phyloP scores from a whole-genome alignment of 2,329 filamentous ascomycete species.

The Pseudogymnoascus sp. region DNA sequence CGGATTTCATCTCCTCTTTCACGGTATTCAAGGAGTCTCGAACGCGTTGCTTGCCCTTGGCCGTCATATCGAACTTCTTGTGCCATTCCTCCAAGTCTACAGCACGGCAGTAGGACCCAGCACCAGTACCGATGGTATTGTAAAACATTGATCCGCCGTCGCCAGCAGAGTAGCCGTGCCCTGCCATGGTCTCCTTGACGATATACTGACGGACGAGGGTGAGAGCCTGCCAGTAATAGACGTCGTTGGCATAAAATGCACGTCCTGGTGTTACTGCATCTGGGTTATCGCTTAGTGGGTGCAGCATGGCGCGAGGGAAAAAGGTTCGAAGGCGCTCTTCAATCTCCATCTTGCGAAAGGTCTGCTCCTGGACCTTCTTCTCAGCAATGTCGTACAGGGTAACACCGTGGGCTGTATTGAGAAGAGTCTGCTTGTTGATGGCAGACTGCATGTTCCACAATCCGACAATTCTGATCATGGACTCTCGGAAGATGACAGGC shows the following conservation, averaged over 20 bases:
- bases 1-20: slow-evolving; percentile 15
- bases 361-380: slow-evolving; percentile 18
- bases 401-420: neutral
- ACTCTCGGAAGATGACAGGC: slow-evolving; percentile 23
- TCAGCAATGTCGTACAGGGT: slow-evolving; percentile 15
- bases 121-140: slow-evolving; percentile 14
- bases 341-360: slow-evolving; percentile 18
- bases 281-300: slow-evolving; percentile 8
- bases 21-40: slow-evolving; percentile 10
- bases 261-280: slow-evolving; percentile 17
- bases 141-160: slow-evolving; percentile 24
- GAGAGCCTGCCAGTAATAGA: slow-evolving; percentile 24
- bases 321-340: slow-evolving; percentile 19
- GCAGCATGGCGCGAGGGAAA: slow-evolving; percentile 20
- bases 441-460: slow-evolving; percentile 14
- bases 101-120: slow-evolving; percentile 15
- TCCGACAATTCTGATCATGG: slow-evolving; percentile 23
- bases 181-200: slow-evolving; percentile 11
- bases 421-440: slow-evolving; percentile 14
- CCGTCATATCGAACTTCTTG: slow-evolving; percentile 17
- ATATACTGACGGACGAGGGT: slow-evolving; percentile 21
- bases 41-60: slow-evolving; percentile 15
- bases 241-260: slow-evolving; percentile 21
- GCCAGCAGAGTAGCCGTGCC: slow-evolving; percentile 16
- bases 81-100: slow-evolving; percentile 14